Percentiles rank a stretch among this genome's conserved stretches.
Conservation (phyloP, 2,329 filamentous ascomycete genomes). For the Cercospora sp. region DNA sequence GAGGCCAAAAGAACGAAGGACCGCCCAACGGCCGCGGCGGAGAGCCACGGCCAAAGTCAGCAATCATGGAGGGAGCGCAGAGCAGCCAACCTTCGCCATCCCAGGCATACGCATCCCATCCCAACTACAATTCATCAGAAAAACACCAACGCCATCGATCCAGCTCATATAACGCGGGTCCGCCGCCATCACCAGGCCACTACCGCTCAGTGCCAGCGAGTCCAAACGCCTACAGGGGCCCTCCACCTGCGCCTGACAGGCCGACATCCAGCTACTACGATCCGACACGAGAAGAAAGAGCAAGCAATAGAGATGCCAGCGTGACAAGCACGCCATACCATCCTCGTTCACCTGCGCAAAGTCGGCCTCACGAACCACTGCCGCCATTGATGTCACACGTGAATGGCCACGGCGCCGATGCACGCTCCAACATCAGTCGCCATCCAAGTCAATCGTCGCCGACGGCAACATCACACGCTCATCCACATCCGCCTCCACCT, state of each 20-base stretch:
- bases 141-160: slow-evolving; percentile 39
- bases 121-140: slow-evolving; percentile 19
- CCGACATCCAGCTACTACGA: slow-evolving; percentile 52
- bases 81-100: slow-evolving; percentile 19
- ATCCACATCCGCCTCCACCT: slow-evolving; percentile 32
- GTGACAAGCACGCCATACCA: slow-evolving; percentile 42
- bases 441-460: slow-evolving; percentile 33
- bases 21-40: slow-evolving; percentile 1
- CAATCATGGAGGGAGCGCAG: slow-evolving; percentile 22
- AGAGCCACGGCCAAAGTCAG: slow-evolving; percentile 9
- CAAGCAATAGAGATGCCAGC: slow-evolving; percentile 38
- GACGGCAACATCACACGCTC: slow-evolving; percentile 29
- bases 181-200: slow-evolving; percentile 33
- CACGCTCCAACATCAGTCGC: slow-evolving; percentile 23
- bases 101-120: slow-evolving; percentile 14
- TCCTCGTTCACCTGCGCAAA: slow-evolving; percentile 33
- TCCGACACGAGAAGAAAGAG: slow-evolving; percentile 49
- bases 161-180: slow-evolving; percentile 30
- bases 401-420: slow-evolving; percentile 30
- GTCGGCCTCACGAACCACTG: slow-evolving; percentile 1
- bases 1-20: not conserved
- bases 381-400: slow-evolving; percentile 22
- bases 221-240: slow-evolving; percentile 42
- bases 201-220: slow-evolving; percentile 41
- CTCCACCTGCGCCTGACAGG: slow-evolving; percentile 36